Evolutionary conservation across 2,329 filamentous ascomycete species (phyloP).

Genomic region (Penicillium digitatum): DNA sequence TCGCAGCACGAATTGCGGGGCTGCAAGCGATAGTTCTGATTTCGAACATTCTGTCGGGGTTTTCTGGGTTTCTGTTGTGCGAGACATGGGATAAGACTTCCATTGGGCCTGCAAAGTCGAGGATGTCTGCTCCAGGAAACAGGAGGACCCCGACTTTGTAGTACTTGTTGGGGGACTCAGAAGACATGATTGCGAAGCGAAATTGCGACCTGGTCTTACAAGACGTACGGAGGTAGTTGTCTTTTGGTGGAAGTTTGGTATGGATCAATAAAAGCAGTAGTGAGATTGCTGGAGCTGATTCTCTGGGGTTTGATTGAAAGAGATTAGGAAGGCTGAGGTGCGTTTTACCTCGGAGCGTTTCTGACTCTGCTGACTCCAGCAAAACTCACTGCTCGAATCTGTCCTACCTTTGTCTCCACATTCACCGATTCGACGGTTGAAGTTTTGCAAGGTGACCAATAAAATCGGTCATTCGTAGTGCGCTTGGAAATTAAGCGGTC

Average conservation of each 20-base stretch:
- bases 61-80: conserved; percentile 26
- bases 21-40: conserved; percentile 34
- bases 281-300: neutral
- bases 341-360: conserved; percentile 10
- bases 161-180: conserved; percentile 12
- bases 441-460: neutral
- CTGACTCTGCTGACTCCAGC: conserved; percentile 6
- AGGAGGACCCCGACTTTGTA: conserved; percentile 41
- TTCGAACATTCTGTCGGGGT: conserved; percentile 29
- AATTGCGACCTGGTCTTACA: neutral
- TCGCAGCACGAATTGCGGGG: conserved; percentile 22
- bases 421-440: neutral
- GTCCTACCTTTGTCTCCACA: conserved; percentile 11
- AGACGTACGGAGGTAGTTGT: neutral
- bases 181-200: conserved; percentile 9
- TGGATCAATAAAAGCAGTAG: neutral
- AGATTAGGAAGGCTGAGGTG: neutral
- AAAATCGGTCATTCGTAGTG: neutral
- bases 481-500: neutral
- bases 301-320: neutral
- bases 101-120: conserved; percentile 41
- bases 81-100: conserved; percentile 36
- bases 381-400: conserved; percentile 5
- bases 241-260: neutral
- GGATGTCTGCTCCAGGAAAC: conserved; percentile 38